Base-by-base conservation (phyloP, 2,329 filamentous ascomycete genomes). In the Arthrobotrys sinensis region DNA sequence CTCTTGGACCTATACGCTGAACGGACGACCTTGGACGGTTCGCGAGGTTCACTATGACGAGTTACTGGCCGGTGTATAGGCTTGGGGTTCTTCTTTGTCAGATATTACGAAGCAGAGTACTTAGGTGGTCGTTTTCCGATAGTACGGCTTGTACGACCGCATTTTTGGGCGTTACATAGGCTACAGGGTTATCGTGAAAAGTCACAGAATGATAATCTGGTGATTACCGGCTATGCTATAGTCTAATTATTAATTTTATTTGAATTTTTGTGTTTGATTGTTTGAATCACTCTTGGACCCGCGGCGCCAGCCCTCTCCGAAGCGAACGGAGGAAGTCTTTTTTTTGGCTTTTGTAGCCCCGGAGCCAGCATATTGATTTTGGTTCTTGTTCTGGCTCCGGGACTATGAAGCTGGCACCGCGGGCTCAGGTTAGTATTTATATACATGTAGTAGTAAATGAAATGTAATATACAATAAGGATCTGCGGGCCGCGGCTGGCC, bases 1-100 rank as follows among this genome's bases (percentile, higher is more conserved):
- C n/a, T 57, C 52, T 21, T 57, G 52, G 52, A 55, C 1, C 6
- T 55, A 55, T 36, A n/a, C 52, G n/a, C 10, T 57, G 16, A 38
- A 8, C 21, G 52, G 52, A 14, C 32, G 52, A 14, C 32, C 52
- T 21, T 57, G 52, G 52, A 38, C 52, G 28, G 28, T 8, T 11
- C 50, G 14, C 7, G 50, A 34, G 12, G 2, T 53, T 53, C 32
- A 53, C 32, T 8, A 53, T 8, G 50, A 34, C 2, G 12, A 14
- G 32, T 7, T 36, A 8, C 6, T 53, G n/a, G 50, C 12, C 10
- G 21, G 10, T 6, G 19, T 8, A 28, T 50, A 28, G 11, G 8
- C 14, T 24, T 6, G 19, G 12, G 3, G 7, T 45, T n/a, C 40
- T 45, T n/a, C n/a, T n/a, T 45, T 45, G 16, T 48, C 24, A 3